Base-by-base conservation (phyloP, 2,329 filamentous ascomycete genomes). In the Ophiostoma montium region DNA sequence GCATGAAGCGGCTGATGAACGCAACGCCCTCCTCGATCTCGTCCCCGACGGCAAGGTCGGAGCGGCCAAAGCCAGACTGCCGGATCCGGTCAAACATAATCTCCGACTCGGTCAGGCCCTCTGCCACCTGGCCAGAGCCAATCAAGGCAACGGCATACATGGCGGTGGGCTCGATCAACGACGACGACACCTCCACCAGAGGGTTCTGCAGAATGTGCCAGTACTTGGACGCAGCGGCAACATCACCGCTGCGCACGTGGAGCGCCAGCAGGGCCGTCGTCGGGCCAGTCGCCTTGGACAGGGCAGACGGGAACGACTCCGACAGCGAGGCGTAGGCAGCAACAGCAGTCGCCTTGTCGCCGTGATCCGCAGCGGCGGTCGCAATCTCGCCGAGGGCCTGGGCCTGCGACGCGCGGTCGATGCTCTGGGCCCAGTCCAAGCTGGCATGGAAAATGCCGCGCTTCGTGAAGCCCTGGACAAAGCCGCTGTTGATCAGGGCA, bases 121-220 rank as follows among this genome's bases (percentile, higher is more conserved):
- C 86, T n/a, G 82, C 79, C 45, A 89, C 76, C 59, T 88, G 82
- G 38, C 88, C 87, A 54, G 85, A 86, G 48, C 86, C 84, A 61
- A 96, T 84, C 63, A 96, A 72, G 44, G 88, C 86, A 50, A 94
- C 79, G 13, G 85, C 80, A 60, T 90, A 95, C 87, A 95, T 95
- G 50, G 86, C 78, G 12, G 87, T 84, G 21, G 88, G 85, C 67
- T 95, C 88, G 54, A 95, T 84, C 63, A 94, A 82, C 31, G 79
- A 70, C 48, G 73, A 63, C 12, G 75, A 74, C 32, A 78, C 73
- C 47, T 73, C 69, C 59, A 78, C 71, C 51, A 79, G 74, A 2
- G 80, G 73, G 55, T 70, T 74, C 54, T 74, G 78, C 48, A 95
- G 70, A 50, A 85, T 71, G 48, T 78, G 75, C 88, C 90, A 95